Percentiles rank a stretch among this genome's conserved stretches.
These are phyloP conservation scores for Collybia mongolica DNA, from an alignment of 768 basidiomycete species.

Conservation along the genomic window DNA sequence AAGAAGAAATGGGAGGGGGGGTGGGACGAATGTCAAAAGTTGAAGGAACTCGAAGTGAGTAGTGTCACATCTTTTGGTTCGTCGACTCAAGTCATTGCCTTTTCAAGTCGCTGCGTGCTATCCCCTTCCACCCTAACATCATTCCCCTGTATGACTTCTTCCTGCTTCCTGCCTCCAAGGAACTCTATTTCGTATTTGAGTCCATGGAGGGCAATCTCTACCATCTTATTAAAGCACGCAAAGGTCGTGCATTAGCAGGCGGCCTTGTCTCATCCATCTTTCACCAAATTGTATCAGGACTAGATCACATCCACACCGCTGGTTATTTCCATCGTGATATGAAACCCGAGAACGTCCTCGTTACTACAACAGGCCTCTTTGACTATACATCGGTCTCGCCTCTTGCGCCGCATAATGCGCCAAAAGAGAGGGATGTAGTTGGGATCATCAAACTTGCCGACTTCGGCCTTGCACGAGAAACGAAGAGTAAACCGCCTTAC, in stretches of 20 bases:
- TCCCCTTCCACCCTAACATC: constrained; percentile 94
- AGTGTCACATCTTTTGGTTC: neutral
- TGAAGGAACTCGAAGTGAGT: constrained; percentile 93
- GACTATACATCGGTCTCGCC: constrained; percentile 88
- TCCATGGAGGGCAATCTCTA: constrained; percentile 99
- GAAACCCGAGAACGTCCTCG: constrained; percentile 99
- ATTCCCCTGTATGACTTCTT: constrained; percentile 99
- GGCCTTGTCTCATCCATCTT: constrained; percentile 96
- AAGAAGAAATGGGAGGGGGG: constrained; percentile 97
- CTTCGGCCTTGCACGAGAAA: constrained; percentile 95
- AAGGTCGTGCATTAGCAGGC: constrained; percentile 93
- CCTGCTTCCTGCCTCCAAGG: constrained; percentile 91
- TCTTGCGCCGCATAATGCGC: constrained; percentile 55
- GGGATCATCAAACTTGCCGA: constrained; percentile 98
- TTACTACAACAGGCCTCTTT: constrained; percentile 93
- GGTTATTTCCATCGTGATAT: constrained; percentile 99
- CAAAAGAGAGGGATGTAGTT: constrained; percentile 89
- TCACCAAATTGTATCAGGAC: constrained; percentile 84
- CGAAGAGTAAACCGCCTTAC: constrained; percentile 84
- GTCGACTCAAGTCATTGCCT: constrained; percentile 13
- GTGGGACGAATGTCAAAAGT: constrained; percentile 94
- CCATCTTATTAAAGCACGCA: constrained; percentile 96
- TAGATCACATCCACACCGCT: constrained; percentile 87
- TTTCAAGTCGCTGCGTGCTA: constrained; percentile 84
- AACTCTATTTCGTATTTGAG: constrained; percentile 99